A percentile compares a stretch with the other conserved stretches of the same genome.
Conservation (phyloP, 2,329 filamentous ascomycete species). For the Madurella mycetomatis region DNA sequence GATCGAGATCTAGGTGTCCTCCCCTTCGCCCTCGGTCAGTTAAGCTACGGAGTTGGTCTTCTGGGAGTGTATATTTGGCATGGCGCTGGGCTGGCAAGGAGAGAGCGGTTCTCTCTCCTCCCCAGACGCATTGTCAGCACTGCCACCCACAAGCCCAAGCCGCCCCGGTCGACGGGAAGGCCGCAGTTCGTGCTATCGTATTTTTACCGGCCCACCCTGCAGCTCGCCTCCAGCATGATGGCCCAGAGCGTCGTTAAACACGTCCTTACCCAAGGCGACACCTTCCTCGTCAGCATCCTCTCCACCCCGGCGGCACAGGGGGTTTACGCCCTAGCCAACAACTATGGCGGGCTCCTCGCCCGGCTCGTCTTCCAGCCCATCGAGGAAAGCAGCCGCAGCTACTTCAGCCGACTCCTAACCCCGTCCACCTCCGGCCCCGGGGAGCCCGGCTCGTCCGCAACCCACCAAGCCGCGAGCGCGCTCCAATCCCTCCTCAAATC, state of each 20-base stretch:
- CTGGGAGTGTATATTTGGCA: slow-evolving; percentile 65
- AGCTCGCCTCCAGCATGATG: slow-evolving; percentile 76
- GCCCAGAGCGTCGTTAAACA: slow-evolving; percentile 89
- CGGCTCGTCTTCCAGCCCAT: slow-evolving; percentile 90
- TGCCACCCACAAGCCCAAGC: neutral
- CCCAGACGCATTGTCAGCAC: slow-evolving; percentile 36
- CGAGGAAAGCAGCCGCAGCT: slow-evolving; percentile 85
- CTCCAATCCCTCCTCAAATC: slow-evolving; percentile 62
- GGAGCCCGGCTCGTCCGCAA: slow-evolving; percentile 11
- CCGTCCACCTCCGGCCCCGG: slow-evolving; percentile 15
- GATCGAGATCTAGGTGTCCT: slow-evolving; percentile 64
- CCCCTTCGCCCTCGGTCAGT: slow-evolving; percentile 84
- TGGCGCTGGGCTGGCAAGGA: slow-evolving; percentile 51
- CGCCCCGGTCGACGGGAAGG: neutral
- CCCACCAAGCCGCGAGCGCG: slow-evolving; percentile 30
- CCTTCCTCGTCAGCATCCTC: slow-evolving; percentile 75
- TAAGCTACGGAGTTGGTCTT: slow-evolving; percentile 67
- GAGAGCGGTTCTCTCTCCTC: slow-evolving; percentile 65
- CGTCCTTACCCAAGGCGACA: slow-evolving; percentile 89
- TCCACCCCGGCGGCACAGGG: slow-evolving; percentile 79
- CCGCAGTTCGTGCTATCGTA: slow-evolving; percentile 49
- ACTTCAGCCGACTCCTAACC: slow-evolving; percentile 75
- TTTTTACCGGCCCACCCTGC: slow-evolving; percentile 67
- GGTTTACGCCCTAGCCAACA: slow-evolving; percentile 86
- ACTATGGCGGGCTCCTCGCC: slow-evolving; percentile 86